A percentile compares a stretch with the other conserved stretches of the same genome.
These are phyloP conservation scores for Colletotrichum sp. DNA, from an alignment of 2,329 filamentous ascomycete species.

Conservation along the genomic window DNA sequence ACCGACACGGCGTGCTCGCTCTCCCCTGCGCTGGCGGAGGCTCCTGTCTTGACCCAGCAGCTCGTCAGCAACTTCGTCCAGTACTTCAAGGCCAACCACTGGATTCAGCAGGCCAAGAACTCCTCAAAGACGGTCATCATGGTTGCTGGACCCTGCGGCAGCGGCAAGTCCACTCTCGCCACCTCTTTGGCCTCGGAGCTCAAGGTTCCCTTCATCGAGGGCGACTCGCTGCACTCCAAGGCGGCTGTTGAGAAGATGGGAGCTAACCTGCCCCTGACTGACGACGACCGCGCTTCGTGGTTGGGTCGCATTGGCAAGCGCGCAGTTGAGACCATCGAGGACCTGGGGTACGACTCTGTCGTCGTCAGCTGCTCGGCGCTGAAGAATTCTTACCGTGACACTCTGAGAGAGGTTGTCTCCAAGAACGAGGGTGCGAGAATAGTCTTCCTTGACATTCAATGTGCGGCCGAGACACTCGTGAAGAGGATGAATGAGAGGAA, in stretches of 20 bases:
- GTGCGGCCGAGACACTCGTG: conserved; percentile 29
- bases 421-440: conserved; percentile 18
- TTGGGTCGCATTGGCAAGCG: conserved; percentile 28
- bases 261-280: conserved; percentile 30
- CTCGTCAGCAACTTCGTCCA: conserved; percentile 42
- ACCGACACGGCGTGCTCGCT: conserved; percentile 43
- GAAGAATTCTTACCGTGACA: conserved; percentile 34
- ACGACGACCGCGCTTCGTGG: conserved; percentile 36
- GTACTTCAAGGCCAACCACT: conserved; percentile 39
- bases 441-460: conserved; percentile 41
- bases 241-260: conserved; percentile 37
- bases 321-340: conserved; percentile 26
- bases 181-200: conserved; percentile 31
- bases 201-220: conserved; percentile 41
- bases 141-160: conserved; percentile 43
- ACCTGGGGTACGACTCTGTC: conserved; percentile 29
- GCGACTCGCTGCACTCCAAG: conserved; percentile 39
- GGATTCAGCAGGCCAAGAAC: conserved; percentile 34
- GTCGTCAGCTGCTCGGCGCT: conserved; percentile 45
- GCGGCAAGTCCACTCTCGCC: conserved; percentile 44
- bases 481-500: conserved; percentile 29
- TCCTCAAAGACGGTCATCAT: conserved; percentile 32
- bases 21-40: conserved; percentile 47
- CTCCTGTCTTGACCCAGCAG: conserved; percentile 32
- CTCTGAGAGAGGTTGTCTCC: conserved; percentile 28